Conservation (phyloP, 1,284 basidiomycete genomes). For the Mycosarcoma maydis region DNA sequence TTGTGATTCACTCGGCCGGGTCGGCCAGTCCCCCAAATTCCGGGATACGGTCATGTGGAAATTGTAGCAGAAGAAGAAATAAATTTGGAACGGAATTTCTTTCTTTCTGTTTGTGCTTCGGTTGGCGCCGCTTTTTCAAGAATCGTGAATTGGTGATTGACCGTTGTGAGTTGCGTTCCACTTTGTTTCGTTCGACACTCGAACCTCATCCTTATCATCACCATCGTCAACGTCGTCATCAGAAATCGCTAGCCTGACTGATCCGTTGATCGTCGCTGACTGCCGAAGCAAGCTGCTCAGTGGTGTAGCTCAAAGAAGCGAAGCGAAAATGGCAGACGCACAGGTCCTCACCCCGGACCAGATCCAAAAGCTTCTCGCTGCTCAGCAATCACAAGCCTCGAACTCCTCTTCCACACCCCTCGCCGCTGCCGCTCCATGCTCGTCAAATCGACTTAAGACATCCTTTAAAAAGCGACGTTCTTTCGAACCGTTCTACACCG, state of each 20-base stretch:
- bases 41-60: too few relatives aligned
- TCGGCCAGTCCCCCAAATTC: background rate
- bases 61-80: too few relatives aligned
- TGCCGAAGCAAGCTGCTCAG: too few relatives aligned
- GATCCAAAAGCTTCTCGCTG: slow-evolving; percentile 30
- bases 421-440: background rate
- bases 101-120: too few relatives aligned
- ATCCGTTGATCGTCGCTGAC: too few relatives aligned
- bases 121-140: background rate
- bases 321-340: slow-evolving; percentile 40
- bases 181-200: background rate
- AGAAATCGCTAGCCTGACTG: too few relatives aligned
- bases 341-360: slow-evolving; percentile 40
- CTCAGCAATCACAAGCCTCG: slow-evolving; percentile 29
- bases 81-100: slow-evolving; percentile 2
- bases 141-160: slow-evolving; percentile 1
- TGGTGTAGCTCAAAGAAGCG: too few relatives aligned
- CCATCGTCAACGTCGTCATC: background rate
- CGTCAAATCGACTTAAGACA: slow-evolving; percentile 38
- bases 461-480: slow-evolving; percentile 42
- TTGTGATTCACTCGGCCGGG: slow-evolving; percentile 11
- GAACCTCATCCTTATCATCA: slow-evolving; percentile 4
- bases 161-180: too few relatives aligned
- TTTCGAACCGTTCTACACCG: slow-evolving; percentile 65
- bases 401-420: slow-evolving; percentile 10